Conservation (phyloP, 2,329 filamentous ascomycete species). For the Venturia nashicola region DNA sequence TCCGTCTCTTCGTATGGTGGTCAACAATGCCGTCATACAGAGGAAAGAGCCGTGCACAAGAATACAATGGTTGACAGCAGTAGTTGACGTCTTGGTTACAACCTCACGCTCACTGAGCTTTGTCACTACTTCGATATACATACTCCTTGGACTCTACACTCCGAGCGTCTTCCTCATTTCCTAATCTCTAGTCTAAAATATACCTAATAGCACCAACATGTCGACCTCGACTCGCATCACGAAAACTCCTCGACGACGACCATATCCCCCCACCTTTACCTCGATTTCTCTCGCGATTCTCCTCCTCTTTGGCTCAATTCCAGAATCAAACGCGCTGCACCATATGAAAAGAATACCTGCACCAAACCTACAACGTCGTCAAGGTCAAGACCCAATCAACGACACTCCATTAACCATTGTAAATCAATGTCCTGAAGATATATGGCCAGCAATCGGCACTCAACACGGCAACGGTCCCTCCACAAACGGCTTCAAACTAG, state of each 20-base stretch:
- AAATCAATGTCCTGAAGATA: constrained; percentile 57
- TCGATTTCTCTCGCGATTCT: not conserved
- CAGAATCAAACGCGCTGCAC: not conserved
- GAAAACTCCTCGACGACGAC: not conserved
- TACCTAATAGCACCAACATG: not conserved
- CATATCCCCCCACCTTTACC: not conserved
- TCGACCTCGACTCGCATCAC: not conserved
- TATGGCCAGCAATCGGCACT: constrained; percentile 67
- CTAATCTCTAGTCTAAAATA: constrained; percentile 3
- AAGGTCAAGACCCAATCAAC: constrained; percentile 3
- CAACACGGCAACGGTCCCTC: constrained; percentile 58
- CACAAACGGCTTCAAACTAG: constrained; percentile 56
- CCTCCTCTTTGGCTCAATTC: not conserved
- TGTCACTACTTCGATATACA: not conserved
- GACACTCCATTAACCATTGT: constrained; percentile 49
- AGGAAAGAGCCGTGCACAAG: not conserved
- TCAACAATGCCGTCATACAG: not conserved
- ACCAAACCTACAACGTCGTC: constrained; percentile 11
- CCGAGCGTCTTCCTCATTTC: not conserved
- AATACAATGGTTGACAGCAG: not conserved
- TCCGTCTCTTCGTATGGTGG: not conserved
- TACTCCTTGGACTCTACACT: not conserved
- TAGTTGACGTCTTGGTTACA: not conserved
- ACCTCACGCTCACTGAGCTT: not conserved
- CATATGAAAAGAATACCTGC: constrained; percentile 13